phyloP scores from a whole-genome alignment of 1,284 basidiomycete genomes.

The Schizophyllum commune region DNA sequence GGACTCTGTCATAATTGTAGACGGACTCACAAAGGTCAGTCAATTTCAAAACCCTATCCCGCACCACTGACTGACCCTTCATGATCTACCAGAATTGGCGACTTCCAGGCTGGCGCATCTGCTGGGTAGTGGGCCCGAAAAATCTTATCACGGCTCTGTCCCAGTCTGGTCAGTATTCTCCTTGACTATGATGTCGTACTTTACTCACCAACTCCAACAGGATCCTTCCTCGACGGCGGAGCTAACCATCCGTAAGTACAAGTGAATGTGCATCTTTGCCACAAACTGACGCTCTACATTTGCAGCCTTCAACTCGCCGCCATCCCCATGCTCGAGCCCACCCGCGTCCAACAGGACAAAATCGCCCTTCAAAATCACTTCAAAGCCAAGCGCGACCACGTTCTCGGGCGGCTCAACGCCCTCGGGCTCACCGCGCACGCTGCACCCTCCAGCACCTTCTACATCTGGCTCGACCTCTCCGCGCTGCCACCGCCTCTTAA shows the following conservation, averaged over 20 bases:
- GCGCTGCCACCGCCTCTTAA: conserved; percentile 74
- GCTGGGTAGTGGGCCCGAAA: conserved; percentile 94
- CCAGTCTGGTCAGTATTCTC: conserved; percentile 81
- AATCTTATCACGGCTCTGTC: conserved; percentile 80
- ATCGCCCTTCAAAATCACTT: conserved; percentile 84
- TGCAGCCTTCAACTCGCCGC: conserved; percentile 78
- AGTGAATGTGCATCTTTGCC: background rate
- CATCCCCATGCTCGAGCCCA: conserved; percentile 70
- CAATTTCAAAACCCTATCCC: background rate
- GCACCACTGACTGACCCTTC: too few relatives aligned
- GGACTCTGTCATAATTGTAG: conserved; percentile 79
- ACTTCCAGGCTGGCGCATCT: conserved; percentile 88
- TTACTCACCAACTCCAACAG: conserved; percentile 23
- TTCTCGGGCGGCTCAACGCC: conserved; percentile 72
- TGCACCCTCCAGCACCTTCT: conserved; percentile 76
- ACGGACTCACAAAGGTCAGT: conserved; percentile 86
- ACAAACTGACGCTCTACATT: background rate
- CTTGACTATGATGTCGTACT: too few relatives aligned
- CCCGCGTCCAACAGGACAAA: conserved; percentile 65
- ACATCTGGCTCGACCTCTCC: conserved; percentile 87
- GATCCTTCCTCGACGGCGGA: conserved; percentile 85
- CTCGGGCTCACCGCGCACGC: conserved; percentile 73
- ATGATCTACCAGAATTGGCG: conserved; percentile 78
- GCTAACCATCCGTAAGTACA: conserved; percentile 75
- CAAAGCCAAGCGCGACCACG: conserved; percentile 85